Evolutionary conservation across 768 basidiomycete genomes (phyloP).

Genomic region (Strobilomyces confusus): DNA sequence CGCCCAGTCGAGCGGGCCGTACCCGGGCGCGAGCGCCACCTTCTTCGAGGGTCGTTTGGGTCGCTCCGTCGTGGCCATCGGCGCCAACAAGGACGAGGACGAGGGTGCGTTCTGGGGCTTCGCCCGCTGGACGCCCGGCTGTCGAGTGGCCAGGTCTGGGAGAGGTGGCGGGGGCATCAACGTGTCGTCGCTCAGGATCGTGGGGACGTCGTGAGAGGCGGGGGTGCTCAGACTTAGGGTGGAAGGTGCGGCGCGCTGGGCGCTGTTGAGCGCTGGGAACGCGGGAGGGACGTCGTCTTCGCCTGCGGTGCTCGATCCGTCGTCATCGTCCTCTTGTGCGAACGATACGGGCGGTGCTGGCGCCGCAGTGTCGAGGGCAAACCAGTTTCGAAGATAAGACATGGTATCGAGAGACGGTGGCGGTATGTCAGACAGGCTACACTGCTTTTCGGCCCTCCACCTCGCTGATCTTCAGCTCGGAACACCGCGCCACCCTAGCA

Average conservation of each 20-base stretch:
- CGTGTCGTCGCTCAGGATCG: constrained; percentile 42
- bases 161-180: constrained; percentile 51
- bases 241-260: constrained; percentile 51
- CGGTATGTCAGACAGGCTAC: too few relatives aligned
- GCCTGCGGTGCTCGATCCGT: constrained; percentile 39
- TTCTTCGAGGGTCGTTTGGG: constrained; percentile 65
- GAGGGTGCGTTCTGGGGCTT: constrained; percentile 14
- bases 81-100: constrained; percentile 48
- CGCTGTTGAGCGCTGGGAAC: constrained; percentile 70
- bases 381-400: constrained; percentile 61
- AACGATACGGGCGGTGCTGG: constrained; percentile 13
- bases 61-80: constrained; percentile 58
- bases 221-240: neutral
- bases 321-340: constrained; percentile 30
- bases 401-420: constrained; percentile 6
- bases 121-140: constrained; percentile 28
- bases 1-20: constrained; percentile 93
- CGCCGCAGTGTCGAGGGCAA: constrained; percentile 32
- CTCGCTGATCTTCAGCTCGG: neutral
- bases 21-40: constrained; percentile 88
- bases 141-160: constrained; percentile 38
- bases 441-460: neutral
- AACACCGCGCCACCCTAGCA: neutral
- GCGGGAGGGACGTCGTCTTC: constrained; percentile 63
- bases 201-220: constrained; percentile 13